Base-by-base conservation (phyloP, 768 basidiomycete genomes). In the Lactarius evosmus region DNA sequence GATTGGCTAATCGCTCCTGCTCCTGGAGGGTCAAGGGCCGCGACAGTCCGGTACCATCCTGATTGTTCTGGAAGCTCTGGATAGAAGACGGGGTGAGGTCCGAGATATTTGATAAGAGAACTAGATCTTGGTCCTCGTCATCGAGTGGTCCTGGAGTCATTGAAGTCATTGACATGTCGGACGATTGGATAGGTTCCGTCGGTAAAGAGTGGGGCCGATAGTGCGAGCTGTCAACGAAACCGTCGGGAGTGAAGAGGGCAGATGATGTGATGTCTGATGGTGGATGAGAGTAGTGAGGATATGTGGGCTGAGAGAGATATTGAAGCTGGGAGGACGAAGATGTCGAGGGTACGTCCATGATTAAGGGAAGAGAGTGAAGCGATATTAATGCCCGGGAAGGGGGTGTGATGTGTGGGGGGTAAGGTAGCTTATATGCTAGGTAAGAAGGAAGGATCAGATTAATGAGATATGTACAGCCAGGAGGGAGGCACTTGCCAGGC, bases 1-100 rank as follows among this genome's bases (percentile, higher is more conserved):
- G 82, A 67, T 88, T 81, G n/a, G 83, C 83, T 46, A 93, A 78
- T 29, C 83, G 80, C 25, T 89, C 87, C 61, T 86, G 84, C 73
- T 93, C 90, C 56, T 82, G 76, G 1, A 80, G 71, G 7, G 81
- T 84, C 54, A 92, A 80, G 0, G 86, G 80, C n/a, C 88, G 77
- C 22, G 80, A 78, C 22, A 86, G 80, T 6, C 70, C 73, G 55
- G 68, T 66, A 16, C 60, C 58, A 9, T 56, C 54, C 19, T 58
- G 54, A n/a, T 12, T 49, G 22, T 57, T 49, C 34, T 66, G 59
- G 65, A 67, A 66, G n/a, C 60, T 56, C 53, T 67, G 64, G 17
- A 66, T 44, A 36, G 67, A 66, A 38, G 66, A 56, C 19, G 66
- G 36, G 29, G 56, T 53, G 32, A 57, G 60, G 51, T 61, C 64